Percentiles rank a stretch among this genome's conserved stretches.
phyloP scores from a whole-genome alignment of 225 moss, liverwort and hornwort species.

The Climacium dendroides region DNA sequence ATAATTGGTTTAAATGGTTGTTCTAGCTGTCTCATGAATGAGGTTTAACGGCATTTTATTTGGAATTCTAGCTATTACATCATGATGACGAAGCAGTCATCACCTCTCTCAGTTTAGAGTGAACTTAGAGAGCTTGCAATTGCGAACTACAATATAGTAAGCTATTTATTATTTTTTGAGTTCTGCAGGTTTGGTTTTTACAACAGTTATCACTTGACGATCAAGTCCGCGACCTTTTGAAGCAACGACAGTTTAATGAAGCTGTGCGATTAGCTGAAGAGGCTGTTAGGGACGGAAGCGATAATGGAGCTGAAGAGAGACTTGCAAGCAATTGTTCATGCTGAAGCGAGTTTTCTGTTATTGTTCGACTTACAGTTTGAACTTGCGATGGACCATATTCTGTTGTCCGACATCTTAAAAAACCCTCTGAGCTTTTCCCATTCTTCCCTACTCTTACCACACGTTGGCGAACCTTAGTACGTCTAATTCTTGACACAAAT shows the following conservation, averaged over 20 bases:
- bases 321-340: slow-evolving; percentile 77
- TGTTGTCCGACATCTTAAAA: slow-evolving; percentile 73
- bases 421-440: slow-evolving; percentile 83
- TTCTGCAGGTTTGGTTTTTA: slow-evolving; percentile 79
- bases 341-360: slow-evolving; percentile 80
- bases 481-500: neutral
- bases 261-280: slow-evolving; percentile 88
- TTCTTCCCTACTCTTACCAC: slow-evolving; percentile 81
- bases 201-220: slow-evolving; percentile 90
- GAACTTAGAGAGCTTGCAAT: neutral
- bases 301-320: slow-evolving; percentile 47
- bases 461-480: slow-evolving; percentile 87
- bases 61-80: neutral
- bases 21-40: neutral
- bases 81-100: neutral
- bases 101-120: neutral
- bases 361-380: slow-evolving; percentile 93
- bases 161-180: neutral
- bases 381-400: slow-evolving; percentile 80
- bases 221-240: slow-evolving; percentile 84
- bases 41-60: neutral
- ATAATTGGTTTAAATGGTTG: neutral
- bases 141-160: neutral
- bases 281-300: slow-evolving; percentile 43
- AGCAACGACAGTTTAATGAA: slow-evolving; percentile 67